Evolutionary conservation across 2,329 filamentous ascomycete genomes (phyloP), one percentile per base, ranked within the genome.

Genomic region (Trichoderma semiorbis): DNA sequence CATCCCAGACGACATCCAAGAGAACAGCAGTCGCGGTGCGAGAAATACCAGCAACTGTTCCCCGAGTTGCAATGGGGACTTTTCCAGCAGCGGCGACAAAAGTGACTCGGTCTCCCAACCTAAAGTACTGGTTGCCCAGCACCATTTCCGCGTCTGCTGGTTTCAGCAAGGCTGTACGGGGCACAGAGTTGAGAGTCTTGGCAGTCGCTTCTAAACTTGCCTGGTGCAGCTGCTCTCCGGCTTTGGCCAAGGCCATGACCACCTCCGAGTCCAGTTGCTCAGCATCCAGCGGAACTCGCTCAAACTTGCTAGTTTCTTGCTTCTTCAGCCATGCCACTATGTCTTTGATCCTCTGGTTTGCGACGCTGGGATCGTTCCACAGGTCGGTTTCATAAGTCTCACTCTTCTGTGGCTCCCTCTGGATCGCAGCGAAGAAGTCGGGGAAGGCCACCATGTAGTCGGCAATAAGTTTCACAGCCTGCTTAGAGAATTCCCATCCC

Each of bases 81-180:
- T 97, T 95, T 75, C 96, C 96, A 70, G 95, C 94, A 75, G 95
- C 93, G 77, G 95, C 92, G 10, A 95, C 94, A 80, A 98, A 99
- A 53, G 97, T 93, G 28, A 99, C 89, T 26, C 97, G 92, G 81
- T 99, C 95, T 69, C 96, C 96, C 36, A 99, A 87, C 70, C 83
- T 82, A 81, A 98, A 99, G 24, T 82, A 87, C 80, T 99, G 97
- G 79, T 92, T 92, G 70, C 93, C 91, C 53, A 98, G 89, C 68
- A 95, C 91, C 79, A 98, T 93, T 81, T 98, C 95, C n/a, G 95
- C 95, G 82, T 99, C 96, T 1, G 91, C 88, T n/a, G 97, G 97
- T 79, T 97, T 97, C 78, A 99, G 86, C 21, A 99, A 85, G 10
- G 94, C 96, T 75, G 91, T 91, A 67, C 97, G 91, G 64, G 96